Conservation (phyloP, 352 stramenopile genomes). For the Phytopythium delawarense region DNA sequence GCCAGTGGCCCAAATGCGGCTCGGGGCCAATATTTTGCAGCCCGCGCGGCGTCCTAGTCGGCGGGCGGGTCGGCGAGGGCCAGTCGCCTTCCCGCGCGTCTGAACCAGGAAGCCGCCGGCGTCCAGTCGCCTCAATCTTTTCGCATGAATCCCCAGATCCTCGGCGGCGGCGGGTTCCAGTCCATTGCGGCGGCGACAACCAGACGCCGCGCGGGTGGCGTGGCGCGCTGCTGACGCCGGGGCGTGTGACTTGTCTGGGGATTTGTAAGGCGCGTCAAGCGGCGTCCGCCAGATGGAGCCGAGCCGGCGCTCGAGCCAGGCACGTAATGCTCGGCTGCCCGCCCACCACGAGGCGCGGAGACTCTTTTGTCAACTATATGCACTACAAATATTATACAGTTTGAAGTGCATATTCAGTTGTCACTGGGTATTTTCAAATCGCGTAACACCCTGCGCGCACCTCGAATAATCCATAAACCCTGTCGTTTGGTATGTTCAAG, state of each 20-base stretch:
- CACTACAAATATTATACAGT: no score
- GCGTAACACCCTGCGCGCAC: no score
- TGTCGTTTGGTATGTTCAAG: no score
- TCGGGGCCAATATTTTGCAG: no score
- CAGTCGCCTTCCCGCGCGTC: not conserved
- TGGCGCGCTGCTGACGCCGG: not conserved
- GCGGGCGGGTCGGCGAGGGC: not conserved
- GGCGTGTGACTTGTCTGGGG: not conserved
- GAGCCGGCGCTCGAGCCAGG: not conserved
- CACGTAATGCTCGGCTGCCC: not conserved
- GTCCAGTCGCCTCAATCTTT: constrained; percentile 1
- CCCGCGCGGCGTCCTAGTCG: no score
- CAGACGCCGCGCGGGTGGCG: not conserved
- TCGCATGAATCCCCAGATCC: not conserved
- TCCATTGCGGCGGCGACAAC: not conserved
- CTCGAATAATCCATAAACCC: no score
- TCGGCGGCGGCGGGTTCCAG: no score
- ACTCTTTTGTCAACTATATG: no score
- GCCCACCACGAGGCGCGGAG: no score
- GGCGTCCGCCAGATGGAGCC: not conserved
- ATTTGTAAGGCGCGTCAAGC: not conserved
- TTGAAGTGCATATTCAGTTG: no score
- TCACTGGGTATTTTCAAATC: no score
- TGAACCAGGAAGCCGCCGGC: not conserved
- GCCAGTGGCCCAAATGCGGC: not conserved